These are phyloP conservation scores for Clitocybe nebularis DNA, from an alignment of 1,284 basidiomycete genomes.

Conservation along the genomic window DNA sequence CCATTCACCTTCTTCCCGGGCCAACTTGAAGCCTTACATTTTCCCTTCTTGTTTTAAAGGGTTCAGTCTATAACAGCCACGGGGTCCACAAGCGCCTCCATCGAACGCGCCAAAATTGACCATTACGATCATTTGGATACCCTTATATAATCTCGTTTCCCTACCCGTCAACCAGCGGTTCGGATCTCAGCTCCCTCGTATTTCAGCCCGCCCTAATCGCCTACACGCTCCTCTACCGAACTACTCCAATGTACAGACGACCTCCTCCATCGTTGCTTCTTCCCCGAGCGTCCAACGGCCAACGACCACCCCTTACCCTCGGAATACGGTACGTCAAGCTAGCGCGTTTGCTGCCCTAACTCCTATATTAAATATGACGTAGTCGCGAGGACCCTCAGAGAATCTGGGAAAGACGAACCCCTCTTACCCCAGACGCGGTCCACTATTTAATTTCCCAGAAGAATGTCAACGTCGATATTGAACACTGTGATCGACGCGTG, in stretches of 20 bases:
- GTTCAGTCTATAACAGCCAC: no score
- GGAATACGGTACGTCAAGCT: conserved; percentile 45
- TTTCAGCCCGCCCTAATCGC: not conserved
- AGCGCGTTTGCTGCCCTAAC: not conserved
- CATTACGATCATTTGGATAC: no score
- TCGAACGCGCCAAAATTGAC: no score
- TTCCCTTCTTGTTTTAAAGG: no score
- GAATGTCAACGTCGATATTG: conserved; percentile 67
- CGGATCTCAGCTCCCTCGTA: not conserved
- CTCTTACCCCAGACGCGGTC: conserved; percentile 76
- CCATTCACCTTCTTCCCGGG: no score
- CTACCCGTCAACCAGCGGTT: not conserved
- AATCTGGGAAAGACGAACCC: conserved; percentile 86
- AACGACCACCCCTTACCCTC: conserved; percentile 28
- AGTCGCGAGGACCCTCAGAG: conserved; percentile 73
- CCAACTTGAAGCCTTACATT: no score
- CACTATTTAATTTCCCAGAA: conserved; percentile 48
- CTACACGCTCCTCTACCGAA: not conserved
- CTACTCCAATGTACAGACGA: not conserved
- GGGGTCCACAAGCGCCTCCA: no score
- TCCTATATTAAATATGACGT: not conserved
- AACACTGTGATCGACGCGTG: conserved; percentile 73
- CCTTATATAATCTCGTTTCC: not conserved
- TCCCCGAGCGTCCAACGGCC: not conserved
- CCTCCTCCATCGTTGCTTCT: not conserved